phyloP scores from a whole-genome alignment of 2,329 filamentous ascomycete genomes.

The Ceratocystiopsis minuta region DNA sequence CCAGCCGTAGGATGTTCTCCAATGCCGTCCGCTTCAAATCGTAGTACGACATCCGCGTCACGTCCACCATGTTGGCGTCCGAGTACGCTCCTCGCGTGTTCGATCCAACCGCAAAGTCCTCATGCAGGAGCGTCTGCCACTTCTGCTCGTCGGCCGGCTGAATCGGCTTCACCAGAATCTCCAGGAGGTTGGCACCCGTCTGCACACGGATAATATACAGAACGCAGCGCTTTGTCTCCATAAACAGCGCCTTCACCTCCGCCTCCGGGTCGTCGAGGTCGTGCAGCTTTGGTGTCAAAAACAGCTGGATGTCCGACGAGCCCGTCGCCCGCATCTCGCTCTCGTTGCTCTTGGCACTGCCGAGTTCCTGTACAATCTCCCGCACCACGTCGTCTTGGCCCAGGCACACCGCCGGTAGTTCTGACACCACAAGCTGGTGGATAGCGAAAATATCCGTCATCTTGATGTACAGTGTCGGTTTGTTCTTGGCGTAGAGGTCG shows the following conservation, averaged over 20 bases:
- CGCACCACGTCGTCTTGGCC: constrained; percentile 71
- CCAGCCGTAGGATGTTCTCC: constrained; percentile 82
- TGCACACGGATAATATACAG: constrained; percentile 96
- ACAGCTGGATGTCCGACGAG: constrained; percentile 78
- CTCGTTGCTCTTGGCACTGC: constrained; percentile 92
- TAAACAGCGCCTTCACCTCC: constrained; percentile 80
- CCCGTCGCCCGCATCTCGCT: constrained; percentile 77
- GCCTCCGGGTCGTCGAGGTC: constrained; percentile 86
- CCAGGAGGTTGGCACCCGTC: constrained; percentile 76
- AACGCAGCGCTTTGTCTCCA: constrained; percentile 94
- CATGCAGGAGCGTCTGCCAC: constrained; percentile 64
- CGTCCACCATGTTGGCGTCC: constrained; percentile 73
- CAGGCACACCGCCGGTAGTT: constrained; percentile 62
- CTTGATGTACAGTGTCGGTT: constrained; percentile 98
- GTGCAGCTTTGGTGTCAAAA: constrained; percentile 74
- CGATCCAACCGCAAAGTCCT: constrained; percentile 56
- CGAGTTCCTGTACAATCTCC: constrained; percentile 83
- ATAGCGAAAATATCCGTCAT: constrained; percentile 95
- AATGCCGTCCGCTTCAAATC: constrained; percentile 85
- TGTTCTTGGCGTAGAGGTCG: constrained; percentile 87
- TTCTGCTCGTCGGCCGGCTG: constrained; percentile 72
- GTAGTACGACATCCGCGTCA: constrained; percentile 75
- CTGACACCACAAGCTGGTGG: constrained; percentile 68
- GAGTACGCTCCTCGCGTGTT: constrained; percentile 72
- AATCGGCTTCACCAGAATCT: constrained; percentile 85